phyloP scores from a whole-genome alignment of 2,329 filamentous ascomycete species.

The Xylariaceae sp. region DNA sequence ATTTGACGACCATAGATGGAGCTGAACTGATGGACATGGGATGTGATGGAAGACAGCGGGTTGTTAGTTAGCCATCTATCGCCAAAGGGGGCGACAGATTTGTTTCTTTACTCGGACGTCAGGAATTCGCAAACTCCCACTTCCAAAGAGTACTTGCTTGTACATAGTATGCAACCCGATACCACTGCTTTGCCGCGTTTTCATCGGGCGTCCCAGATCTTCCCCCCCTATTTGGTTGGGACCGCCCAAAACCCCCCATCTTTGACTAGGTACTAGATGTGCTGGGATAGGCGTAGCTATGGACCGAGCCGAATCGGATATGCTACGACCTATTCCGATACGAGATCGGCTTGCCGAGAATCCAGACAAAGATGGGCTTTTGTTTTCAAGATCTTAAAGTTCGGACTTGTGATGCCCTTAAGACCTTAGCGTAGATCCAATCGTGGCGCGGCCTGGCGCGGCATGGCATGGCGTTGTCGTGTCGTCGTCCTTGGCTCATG shows the following conservation, averaged over 20 bases:
- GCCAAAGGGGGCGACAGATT: constrained; percentile 10
- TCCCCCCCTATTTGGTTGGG: neutral
- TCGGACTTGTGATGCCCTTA: too few relatives aligned
- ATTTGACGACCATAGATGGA: constrained; percentile 12
- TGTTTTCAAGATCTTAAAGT: too few relatives aligned
- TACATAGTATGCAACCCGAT: constrained; percentile 29
- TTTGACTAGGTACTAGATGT: constrained; percentile 9
- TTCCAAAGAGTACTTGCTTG: constrained; percentile 17
- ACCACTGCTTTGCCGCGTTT: constrained; percentile 19
- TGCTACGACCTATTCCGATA: too few relatives aligned
- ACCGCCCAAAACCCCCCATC: neutral
- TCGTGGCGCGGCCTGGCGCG: too few relatives aligned
- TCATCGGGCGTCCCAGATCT: constrained; percentile 15
- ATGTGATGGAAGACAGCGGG: constrained; percentile 17
- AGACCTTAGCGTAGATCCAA: too few relatives aligned
- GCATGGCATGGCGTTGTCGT: too few relatives aligned
- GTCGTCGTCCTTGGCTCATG: too few relatives aligned
- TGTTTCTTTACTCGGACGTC: constrained; percentile 16
- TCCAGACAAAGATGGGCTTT: neutral
- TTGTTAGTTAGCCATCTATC: constrained; percentile 15
- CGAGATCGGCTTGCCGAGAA: neutral
- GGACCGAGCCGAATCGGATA: neutral
- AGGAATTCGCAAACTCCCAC: constrained; percentile 10
- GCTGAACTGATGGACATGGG: constrained; percentile 9
- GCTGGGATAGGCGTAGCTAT: constrained; percentile 11